Evolutionary conservation across 371 early-diverging fungal species (phyloP).

Genomic region (Mucor mucedo): DNA sequence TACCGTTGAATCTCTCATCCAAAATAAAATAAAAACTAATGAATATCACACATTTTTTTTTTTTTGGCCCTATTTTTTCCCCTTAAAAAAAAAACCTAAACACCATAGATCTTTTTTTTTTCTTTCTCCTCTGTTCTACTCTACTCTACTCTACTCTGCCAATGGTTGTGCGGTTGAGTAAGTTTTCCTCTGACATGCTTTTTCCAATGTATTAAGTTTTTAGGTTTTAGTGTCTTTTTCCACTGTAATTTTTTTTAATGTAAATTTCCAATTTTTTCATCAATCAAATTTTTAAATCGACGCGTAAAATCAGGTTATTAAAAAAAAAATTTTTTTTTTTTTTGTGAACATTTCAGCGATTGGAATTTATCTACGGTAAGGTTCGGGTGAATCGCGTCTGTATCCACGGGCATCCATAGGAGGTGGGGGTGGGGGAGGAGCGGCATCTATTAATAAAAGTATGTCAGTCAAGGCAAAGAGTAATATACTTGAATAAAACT

Average conservation of each 20-base stretch:
- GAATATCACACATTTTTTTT: not conserved
- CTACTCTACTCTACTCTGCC: no score
- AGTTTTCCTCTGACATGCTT: not conserved
- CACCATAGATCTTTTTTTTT: no score
- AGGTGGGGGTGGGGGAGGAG: conserved; percentile 39
- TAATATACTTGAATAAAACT: conserved; percentile 6
- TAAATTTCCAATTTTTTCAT: conserved; percentile 12
- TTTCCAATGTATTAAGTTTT: not conserved
- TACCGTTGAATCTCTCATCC: not conserved
- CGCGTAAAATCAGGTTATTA: conserved; percentile 5
- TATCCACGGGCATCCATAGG: conserved; percentile 46
- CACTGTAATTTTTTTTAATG: conserved; percentile 10
- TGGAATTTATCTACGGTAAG: conserved; percentile 43
- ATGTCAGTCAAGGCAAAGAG: not conserved
- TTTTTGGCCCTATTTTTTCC: not conserved
- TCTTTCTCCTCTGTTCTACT: no score
- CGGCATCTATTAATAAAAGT: conserved; percentile 18
- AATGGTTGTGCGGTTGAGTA: no score
- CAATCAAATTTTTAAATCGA: conserved; percentile 9
- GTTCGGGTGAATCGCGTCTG: conserved; percentile 46
- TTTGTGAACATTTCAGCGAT: not conserved
- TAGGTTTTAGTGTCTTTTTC: not conserved
- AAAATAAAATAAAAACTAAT: not conserved
- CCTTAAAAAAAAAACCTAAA: no score
- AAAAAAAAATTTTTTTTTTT: conserved; percentile 2